Conservation (phyloP, 176 grass and related monocot genomes). For the Bromus sterilis region DNA sequence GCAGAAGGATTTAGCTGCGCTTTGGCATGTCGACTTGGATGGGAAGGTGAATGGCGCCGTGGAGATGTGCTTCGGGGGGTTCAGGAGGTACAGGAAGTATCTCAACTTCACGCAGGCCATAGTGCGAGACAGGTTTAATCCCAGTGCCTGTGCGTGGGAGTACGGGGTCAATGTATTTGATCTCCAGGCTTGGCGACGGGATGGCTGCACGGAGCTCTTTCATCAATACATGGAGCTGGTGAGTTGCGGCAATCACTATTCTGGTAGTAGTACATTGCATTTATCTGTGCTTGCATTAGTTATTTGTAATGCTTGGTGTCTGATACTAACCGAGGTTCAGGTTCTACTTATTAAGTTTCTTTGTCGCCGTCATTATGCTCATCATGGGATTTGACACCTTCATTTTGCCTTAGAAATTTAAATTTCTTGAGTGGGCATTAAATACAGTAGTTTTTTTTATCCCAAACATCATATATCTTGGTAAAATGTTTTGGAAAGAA, state of each 20-base stretch:
- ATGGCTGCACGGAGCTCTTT: conserved; percentile 74
- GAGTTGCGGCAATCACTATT: neutral
- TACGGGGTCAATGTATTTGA: conserved; percentile 95
- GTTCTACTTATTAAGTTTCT: neutral
- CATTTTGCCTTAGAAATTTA: neutral
- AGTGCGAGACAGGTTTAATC: conserved; percentile 53
- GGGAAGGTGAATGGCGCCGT: conserved; percentile 92
- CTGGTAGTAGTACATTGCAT: neutral
- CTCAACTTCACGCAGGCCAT: conserved; percentile 80
- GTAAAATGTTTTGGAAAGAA: neutral
- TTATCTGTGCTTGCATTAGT: neutral
- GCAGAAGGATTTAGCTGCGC: conserved; percentile 64
- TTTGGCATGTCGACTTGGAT: conserved; percentile 75
- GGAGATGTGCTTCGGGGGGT: conserved; percentile 86
- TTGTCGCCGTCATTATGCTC: neutral
- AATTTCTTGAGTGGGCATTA: neutral
- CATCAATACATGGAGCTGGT: conserved; percentile 89
- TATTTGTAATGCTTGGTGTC: neutral
- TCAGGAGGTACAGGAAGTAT: conserved; percentile 76
- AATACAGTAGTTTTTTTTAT: neutral
- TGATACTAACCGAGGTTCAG: neutral
- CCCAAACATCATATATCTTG: neutral
- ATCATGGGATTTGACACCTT: neutral
- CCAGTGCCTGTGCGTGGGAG: conserved; percentile 67
- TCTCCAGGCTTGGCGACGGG: conserved; percentile 72